phyloP scores from a whole-genome alignment of 495 filamentous ascomycete genomes.

The Aspergillus panamensis region DNA sequence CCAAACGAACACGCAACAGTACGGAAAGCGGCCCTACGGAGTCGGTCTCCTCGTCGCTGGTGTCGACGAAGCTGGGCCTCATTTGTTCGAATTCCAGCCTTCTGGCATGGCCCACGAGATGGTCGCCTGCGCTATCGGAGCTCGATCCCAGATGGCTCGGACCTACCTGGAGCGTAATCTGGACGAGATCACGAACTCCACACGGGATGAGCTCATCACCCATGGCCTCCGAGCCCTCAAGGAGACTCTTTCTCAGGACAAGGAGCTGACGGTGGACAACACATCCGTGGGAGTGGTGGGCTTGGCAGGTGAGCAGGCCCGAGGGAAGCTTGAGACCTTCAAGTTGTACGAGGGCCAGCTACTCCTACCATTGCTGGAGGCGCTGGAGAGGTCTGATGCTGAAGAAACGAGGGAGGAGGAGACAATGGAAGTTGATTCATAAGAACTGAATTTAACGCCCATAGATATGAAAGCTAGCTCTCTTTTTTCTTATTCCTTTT shows the following conservation, averaged over 20 bases:
- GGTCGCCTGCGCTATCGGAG: slow-evolving; percentile 90
- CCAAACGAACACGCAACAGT: slow-evolving; percentile 96
- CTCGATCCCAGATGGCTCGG: slow-evolving; percentile 91
- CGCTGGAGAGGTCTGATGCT: slow-evolving; percentile 67
- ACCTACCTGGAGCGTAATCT: slow-evolving; percentile 93
- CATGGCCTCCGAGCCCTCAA: slow-evolving; percentile 91
- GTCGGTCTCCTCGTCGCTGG: slow-evolving; percentile 92
- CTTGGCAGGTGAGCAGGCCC: slow-evolving; percentile 47
- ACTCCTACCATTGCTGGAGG: slow-evolving; percentile 62
- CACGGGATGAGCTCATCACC: slow-evolving; percentile 78
- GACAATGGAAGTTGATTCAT: slow-evolving; percentile 82
- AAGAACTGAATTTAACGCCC: slow-evolving; percentile 33
- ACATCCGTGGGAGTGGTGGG: slow-evolving; percentile 87
- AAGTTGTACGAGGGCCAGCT: slow-evolving; percentile 89
- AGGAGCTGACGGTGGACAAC: slow-evolving; percentile 94
- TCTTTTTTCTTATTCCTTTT: slow-evolving; percentile 7
- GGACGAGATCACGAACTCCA: slow-evolving; percentile 68
- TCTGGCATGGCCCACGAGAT: slow-evolving; percentile 96
- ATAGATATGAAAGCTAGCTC: slow-evolving; percentile 39
- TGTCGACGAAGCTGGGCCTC: slow-evolving; percentile 87
- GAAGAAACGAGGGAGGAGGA: slow-evolving; percentile 61
- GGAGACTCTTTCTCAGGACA: slow-evolving; percentile 94
- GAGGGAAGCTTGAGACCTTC: slow-evolving; percentile 68
- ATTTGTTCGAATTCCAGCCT: slow-evolving; percentile 98
- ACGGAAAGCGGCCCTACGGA: slow-evolving; percentile 94